These are phyloP conservation scores for Pulveroboletus sp. DNA, from an alignment of 768 basidiomycete species.

Conservation along the genomic window DNA sequence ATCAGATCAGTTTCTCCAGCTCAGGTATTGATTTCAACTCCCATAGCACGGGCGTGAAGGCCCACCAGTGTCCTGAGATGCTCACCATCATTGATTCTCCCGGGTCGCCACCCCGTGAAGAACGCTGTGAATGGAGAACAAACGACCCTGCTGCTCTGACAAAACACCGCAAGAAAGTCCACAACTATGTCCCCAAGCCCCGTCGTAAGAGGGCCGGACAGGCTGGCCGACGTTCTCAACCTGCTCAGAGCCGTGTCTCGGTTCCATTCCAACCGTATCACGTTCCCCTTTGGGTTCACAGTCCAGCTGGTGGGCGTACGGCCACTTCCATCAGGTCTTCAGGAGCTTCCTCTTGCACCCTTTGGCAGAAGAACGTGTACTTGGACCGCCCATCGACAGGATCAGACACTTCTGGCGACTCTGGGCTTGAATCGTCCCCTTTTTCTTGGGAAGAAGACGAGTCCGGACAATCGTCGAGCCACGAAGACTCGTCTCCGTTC, in stretches of 20 bases:
- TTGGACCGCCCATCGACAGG: too few relatives aligned
- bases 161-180: conserved; percentile 23
- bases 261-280: background rate
- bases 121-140: conserved; percentile 18
- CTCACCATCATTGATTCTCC: background rate
- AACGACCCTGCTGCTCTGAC: conserved; percentile 24
- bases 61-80: conserved; percentile 8
- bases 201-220: background rate
- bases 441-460: background rate
- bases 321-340: background rate
- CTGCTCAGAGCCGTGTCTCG: background rate
- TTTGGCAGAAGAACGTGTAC: background rate
- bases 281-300: background rate
- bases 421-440: background rate
- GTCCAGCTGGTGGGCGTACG: too few relatives aligned
- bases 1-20: background rate
- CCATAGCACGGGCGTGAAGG: conserved; percentile 22
- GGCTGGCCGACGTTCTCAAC: background rate
- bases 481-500: background rate
- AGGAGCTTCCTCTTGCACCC: background rate
- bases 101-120: background rate
- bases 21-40: background rate
- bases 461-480: background rate
- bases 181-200: conserved; percentile 16
- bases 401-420: background rate